phyloP scores from a whole-genome alignment of 2,329 filamentous ascomycete genomes.

The Cercospora sp. region DNA sequence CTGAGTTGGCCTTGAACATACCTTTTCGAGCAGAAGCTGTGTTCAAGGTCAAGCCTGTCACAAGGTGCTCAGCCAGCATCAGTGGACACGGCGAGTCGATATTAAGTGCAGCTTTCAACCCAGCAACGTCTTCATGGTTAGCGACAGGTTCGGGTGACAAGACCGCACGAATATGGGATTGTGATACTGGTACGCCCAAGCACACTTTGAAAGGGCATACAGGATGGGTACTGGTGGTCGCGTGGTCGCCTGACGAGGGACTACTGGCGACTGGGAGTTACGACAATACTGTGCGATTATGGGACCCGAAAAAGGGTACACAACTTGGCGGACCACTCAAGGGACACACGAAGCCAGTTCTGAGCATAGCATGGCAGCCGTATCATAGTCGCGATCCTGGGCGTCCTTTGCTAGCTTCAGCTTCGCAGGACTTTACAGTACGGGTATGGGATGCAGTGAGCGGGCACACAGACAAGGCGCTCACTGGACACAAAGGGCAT shows the following conservation, averaged over 20 bases:
- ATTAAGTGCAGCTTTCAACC: conserved; percentile 81
- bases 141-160: conserved; percentile 89
- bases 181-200: conserved; percentile 85
- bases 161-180: conserved; percentile 91
- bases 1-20: conserved; percentile 62
- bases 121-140: conserved; percentile 70
- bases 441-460: conserved; percentile 82
- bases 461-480: conserved; percentile 74
- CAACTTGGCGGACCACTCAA: conserved; percentile 70
- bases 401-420: conserved; percentile 78
- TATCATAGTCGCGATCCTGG: conserved; percentile 77
- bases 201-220: conserved; percentile 84
- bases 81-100: conserved; percentile 91
- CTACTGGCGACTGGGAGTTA: conserved; percentile 86
- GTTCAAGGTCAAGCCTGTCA: conserved; percentile 89
- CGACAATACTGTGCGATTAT: conserved; percentile 88
- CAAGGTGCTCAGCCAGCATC: conserved; percentile 83
- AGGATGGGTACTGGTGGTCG: conserved; percentile 84
- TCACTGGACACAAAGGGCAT: conserved; percentile 84
- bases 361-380: conserved; percentile 86
- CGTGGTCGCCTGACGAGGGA: conserved; percentile 80
- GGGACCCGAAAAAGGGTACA: conserved; percentile 81
- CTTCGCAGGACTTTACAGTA: conserved; percentile 85
- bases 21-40: conserved; percentile 81
- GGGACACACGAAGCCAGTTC: conserved; percentile 88